These are phyloP conservation scores for Oryza longistaminata DNA, from an alignment of 176 grass and related monocot genomes.

Conservation along the genomic window DNA sequence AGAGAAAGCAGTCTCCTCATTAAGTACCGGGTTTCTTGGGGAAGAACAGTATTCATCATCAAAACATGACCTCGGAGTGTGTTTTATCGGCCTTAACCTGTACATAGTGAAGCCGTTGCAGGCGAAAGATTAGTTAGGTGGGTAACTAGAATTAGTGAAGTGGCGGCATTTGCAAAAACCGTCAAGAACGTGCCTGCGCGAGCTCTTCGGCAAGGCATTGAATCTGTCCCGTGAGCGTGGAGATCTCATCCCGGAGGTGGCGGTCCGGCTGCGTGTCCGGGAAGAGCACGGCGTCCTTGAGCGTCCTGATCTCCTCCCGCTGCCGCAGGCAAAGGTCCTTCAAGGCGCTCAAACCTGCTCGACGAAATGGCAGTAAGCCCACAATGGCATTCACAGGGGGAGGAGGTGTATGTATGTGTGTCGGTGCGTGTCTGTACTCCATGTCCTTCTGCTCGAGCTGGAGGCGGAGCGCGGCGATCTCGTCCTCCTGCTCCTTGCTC, in stretches of 20 bases:
- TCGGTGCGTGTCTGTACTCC: no score
- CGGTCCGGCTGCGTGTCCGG: slow-evolving; percentile 67
- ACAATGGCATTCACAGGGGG: neutral
- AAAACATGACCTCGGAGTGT: slow-evolving; percentile 49
- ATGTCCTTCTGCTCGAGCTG: slow-evolving; percentile 64
- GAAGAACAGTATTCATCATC: slow-evolving; percentile 60
- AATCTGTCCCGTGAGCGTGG: slow-evolving; percentile 80
- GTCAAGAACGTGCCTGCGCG: slow-evolving; percentile 57
- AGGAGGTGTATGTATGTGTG: no score
- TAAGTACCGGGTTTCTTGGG: slow-evolving; percentile 60
- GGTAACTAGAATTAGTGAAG: neutral
- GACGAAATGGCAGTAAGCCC: neutral
- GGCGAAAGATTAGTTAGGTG: slow-evolving; percentile 16
- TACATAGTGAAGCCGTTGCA: neutral
- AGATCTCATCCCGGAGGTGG: slow-evolving; percentile 79
- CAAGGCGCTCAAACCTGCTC: slow-evolving; percentile 80
- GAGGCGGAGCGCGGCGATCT: slow-evolving; percentile 68
- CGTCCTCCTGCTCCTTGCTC: slow-evolving; percentile 77
- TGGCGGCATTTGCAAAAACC: neutral
- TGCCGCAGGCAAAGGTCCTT: slow-evolving; percentile 87
- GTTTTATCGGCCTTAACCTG: slow-evolving; percentile 88
- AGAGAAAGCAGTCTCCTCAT: slow-evolving; percentile 56
- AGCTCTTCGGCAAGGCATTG: slow-evolving; percentile 89
- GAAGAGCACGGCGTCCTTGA: slow-evolving; percentile 88
- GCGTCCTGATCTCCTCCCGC: slow-evolving; percentile 82